Conservation (phyloP, 441 rosid genomes). For the Populus hybrid region DNA sequence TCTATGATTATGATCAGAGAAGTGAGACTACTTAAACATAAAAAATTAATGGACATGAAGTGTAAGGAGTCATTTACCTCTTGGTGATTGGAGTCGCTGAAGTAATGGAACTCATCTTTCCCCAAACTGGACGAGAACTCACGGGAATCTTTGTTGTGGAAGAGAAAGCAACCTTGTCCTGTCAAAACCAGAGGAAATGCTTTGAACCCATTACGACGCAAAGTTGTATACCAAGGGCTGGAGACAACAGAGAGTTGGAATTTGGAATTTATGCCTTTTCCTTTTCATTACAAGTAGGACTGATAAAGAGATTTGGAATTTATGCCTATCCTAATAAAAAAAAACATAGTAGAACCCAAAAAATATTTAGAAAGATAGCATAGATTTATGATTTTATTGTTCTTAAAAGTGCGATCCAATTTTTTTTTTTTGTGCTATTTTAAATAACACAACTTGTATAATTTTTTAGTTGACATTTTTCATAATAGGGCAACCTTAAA, state of each 20-base stretch:
- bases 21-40: neutral
- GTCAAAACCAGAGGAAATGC: neutral
- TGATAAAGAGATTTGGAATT: too few relatives aligned
- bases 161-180: neutral
- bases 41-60: neutral
- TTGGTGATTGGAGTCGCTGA: neutral
- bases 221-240: neutral
- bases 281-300: too few relatives aligned
- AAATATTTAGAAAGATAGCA: too few relatives aligned
- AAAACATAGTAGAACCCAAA: too few relatives aligned
- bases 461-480: too few relatives aligned
- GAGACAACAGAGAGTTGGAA: neutral
- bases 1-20: neutral
- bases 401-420: too few relatives aligned
- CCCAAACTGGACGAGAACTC: neutral
- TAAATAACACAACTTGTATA: too few relatives aligned
- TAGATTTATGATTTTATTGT: too few relatives aligned
- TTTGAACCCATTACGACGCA: neutral
- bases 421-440: too few relatives aligned
- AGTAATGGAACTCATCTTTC: neutral
- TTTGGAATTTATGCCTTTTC: neutral
- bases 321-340: too few relatives aligned
- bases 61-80: neutral
- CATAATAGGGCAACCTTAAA: too few relatives aligned
- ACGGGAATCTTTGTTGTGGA: too few relatives aligned